Percentiles rank a stretch among this genome's conserved stretches.
Conservation (phyloP, 2,329 filamentous ascomycete genomes). For the Fusarium siculi region DNA sequence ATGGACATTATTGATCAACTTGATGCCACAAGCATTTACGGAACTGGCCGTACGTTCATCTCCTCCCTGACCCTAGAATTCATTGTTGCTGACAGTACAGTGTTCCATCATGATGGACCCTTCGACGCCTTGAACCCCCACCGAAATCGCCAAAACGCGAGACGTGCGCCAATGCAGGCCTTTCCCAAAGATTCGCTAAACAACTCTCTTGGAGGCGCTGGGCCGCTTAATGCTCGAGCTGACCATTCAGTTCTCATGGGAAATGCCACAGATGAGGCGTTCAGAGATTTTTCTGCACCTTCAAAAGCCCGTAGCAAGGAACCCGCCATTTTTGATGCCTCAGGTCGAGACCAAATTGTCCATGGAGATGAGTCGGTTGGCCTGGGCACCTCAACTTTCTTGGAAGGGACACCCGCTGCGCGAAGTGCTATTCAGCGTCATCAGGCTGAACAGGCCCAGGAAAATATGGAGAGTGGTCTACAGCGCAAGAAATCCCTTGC, state of each 20-base stretch:
- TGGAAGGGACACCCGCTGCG: slow-evolving; percentile 92
- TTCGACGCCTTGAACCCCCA: slow-evolving; percentile 97
- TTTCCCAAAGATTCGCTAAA: slow-evolving; percentile 94
- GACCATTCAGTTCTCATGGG: slow-evolving; percentile 93
- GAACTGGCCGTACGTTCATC: slow-evolving; percentile 79
- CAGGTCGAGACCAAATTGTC: slow-evolving; percentile 73
- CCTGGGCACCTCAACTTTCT: slow-evolving; percentile 92
- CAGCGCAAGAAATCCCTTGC: slow-evolving; percentile 94
- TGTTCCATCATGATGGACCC: slow-evolving; percentile 97
- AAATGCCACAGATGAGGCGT: slow-evolving; percentile 81
- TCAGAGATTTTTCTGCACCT: slow-evolving; percentile 75
- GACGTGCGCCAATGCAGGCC: slow-evolving; percentile 92
- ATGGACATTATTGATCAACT: slow-evolving; percentile 96
- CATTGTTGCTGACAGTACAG: slow-evolving; percentile 57
- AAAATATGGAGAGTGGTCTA: slow-evolving; percentile 69
- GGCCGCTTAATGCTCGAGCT: slow-evolving; percentile 82
- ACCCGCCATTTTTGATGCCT: slow-evolving; percentile 73
- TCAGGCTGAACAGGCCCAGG: slow-evolving; percentile 73
- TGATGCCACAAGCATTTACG: slow-evolving; percentile 95
- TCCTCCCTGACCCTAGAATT: neutral
- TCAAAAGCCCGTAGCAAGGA: slow-evolving; percentile 52
- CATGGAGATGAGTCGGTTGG: slow-evolving; percentile 87
- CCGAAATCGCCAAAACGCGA: slow-evolving; percentile 85
- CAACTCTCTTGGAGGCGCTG: slow-evolving; percentile 88
- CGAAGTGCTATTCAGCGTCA: slow-evolving; percentile 80